A percentile compares a stretch with the other conserved stretches of the same genome.
These are phyloP conservation scores for Acrasis kona DNA, from an alignment of 78 protist genomes.

Conservation along the genomic window DNA sequence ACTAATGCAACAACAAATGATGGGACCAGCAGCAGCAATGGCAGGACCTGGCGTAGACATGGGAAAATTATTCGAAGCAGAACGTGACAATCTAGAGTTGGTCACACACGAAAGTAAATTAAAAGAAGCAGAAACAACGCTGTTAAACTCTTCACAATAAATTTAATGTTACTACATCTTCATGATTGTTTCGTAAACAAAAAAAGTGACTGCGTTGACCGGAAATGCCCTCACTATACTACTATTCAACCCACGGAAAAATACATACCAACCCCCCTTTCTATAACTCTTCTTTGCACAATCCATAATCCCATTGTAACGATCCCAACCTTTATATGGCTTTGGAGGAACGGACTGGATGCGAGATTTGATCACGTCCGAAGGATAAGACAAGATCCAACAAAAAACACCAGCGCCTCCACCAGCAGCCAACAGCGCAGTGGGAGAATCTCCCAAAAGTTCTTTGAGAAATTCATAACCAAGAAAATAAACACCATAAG, in stretches of 20 bases:
- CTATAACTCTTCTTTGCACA: not conserved
- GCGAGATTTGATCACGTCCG: not conserved
- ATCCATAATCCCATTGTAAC: not conserved
- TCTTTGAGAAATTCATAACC: not conserved
- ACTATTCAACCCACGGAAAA: constrained; percentile 20
- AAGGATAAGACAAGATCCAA: constrained; percentile 3
- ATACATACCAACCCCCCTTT: constrained; percentile 3
- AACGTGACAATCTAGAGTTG: not conserved
- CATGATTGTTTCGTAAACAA: constrained; percentile 6
- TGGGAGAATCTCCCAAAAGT: not conserved
- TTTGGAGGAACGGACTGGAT: not conserved
- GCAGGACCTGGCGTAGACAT: not conserved
- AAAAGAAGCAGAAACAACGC: not conserved
- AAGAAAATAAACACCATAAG: constrained; percentile 1
- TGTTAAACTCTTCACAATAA: not conserved
- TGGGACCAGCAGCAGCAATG: not conserved
- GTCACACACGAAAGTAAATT: not conserved
- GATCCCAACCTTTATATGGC: not conserved
- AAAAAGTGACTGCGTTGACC: constrained; percentile 35
- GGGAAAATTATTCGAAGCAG: not conserved
- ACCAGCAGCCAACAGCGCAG: not conserved
- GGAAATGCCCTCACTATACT: constrained; percentile 38
- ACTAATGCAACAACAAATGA: not conserved
- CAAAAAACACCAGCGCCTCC: constrained; percentile 5
- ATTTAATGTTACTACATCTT: too few species aligned